Base-by-base conservation (phyloP, 768 basidiomycete genomes). In the Serendipita sp. region DNA sequence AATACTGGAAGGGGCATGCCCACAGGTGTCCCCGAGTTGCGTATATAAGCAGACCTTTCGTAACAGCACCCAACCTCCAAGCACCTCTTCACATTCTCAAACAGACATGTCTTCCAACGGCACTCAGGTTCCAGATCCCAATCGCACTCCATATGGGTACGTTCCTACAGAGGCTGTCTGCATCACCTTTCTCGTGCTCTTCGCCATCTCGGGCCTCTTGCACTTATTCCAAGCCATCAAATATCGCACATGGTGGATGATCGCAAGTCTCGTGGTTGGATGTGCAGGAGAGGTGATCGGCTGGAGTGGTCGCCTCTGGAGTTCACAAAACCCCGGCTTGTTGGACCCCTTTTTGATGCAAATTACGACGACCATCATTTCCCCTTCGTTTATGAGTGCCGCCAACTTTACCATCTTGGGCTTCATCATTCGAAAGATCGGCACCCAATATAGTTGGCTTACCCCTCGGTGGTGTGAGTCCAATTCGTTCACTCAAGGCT, bases 401-500 rank as follows among this genome's bases (percentile, higher is more conserved):
- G 82, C 82, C 10, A 81, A 80, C 67, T 86, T 86, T 70, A 75
- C 83, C 45, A 77, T 83, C 24, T 74, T 86, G 7, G 81, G 82
- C 1, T 70, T 71, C 34, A 73, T 83, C 58, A 79, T 83, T 53
- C 68, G 67, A n/a, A 68, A 68, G 3, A 71, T 83, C 16, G 81
- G 80, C 0, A 48, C 74, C 3, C 69, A 73, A 51, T 81, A 82
- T 70, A 80, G 79, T 66, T 73, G 81, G 0, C 67, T 84, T 3
- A 70, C 67, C 45, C 77, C 81, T 1, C 73, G 68, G 62, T 70
- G 69, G 66, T 81, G 80, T 81, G 68, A 47, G 78, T 75, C 10
- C 30, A 3, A 64, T 60, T 65, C 70, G n/a, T 24, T 24, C 24
- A 24, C 24, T 24, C 24, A 24, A 24, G 24, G 24, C 24, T 24